These are phyloP conservation scores for Alternaria longipes DNA, from an alignment of 2,329 filamentous ascomycete species.

Conservation along the genomic window DNA sequence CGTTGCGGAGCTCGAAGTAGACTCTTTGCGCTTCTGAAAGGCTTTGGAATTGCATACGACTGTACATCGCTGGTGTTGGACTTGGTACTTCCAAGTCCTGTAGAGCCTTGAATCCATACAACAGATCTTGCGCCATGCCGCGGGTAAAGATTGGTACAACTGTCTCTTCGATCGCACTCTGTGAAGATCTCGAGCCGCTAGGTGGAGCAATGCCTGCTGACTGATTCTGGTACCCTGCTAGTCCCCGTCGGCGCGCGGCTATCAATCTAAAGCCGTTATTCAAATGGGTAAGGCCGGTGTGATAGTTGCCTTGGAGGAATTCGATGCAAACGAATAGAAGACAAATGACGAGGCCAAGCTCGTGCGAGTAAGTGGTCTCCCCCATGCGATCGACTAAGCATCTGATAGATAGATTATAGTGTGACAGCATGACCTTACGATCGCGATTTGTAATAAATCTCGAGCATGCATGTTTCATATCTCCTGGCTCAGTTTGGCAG, in stretches of 20 bases:
- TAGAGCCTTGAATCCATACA: constrained; percentile 26
- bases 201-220: neutral
- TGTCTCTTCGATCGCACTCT: constrained; percentile 22
- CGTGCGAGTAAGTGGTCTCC: constrained; percentile 44
- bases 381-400: constrained; percentile 44
- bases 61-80: constrained; percentile 4
- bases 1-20: constrained; percentile 33
- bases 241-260: neutral
- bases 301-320: constrained; percentile 54
- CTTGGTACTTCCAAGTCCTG: constrained; percentile 13
- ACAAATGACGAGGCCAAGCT: constrained; percentile 54
- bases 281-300: constrained; percentile 54
- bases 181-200: neutral
- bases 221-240: neutral
- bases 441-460: constrained; percentile 14
- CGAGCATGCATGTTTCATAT: constrained; percentile 29
- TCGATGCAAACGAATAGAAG: constrained; percentile 57
- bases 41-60: constrained; percentile 10
- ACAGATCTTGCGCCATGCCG: constrained; percentile 25
- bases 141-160: constrained; percentile 36
- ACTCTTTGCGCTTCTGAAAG: constrained; percentile 29
- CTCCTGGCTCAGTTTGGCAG: constrained; percentile 32
- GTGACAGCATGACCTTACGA: constrained; percentile 44
- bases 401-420: constrained; percentile 56
- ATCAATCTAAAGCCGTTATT: constrained; percentile 51